Percentiles rank a stretch among this genome's conserved stretches.
These are phyloP conservation scores for Triticum timopheevii DNA, from an alignment of 176 grass and related monocot species.

Conservation along the genomic window DNA sequence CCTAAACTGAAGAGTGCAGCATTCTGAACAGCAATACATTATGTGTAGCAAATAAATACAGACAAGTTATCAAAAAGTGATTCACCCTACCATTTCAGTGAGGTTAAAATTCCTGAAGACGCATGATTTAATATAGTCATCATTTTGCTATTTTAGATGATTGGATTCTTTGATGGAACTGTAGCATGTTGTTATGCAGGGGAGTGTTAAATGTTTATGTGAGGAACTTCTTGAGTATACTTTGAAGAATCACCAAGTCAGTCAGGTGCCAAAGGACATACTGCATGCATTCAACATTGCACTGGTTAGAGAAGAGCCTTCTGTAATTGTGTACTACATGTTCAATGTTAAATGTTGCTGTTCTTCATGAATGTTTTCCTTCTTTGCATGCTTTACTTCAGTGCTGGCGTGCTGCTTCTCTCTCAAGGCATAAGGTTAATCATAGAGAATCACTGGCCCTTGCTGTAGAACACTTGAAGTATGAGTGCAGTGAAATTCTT, in stretches of 20 bases:
- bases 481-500: constrained; percentile 57
- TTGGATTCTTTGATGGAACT: constrained; percentile 19
- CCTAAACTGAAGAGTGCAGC: constrained; percentile 2
- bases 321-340: constrained; percentile 27
- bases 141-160: constrained; percentile 4
- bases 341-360: constrained; percentile 27
- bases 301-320: constrained; percentile 59
- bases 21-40: not conserved
- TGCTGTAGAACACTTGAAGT: constrained; percentile 66
- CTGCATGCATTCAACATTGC: constrained; percentile 87
- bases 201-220: constrained; percentile 59
- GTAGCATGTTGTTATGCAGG: constrained; percentile 49
- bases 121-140: constrained; percentile 5
- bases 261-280: constrained; percentile 61
- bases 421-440: constrained; percentile 76
- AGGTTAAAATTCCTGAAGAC: not conserved
- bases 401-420: constrained; percentile 96
- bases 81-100: not conserved
- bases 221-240: constrained; percentile 72
- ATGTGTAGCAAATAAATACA: constrained; percentile 20
- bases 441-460: constrained; percentile 58
- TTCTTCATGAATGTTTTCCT: constrained; percentile 34
- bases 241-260: constrained; percentile 93
- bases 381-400: constrained; percentile 46
- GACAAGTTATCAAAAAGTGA: not conserved